phyloP scores from a whole-genome alignment of 768 basidiomycete species.

The Pleurotus tuoliensis region DNA sequence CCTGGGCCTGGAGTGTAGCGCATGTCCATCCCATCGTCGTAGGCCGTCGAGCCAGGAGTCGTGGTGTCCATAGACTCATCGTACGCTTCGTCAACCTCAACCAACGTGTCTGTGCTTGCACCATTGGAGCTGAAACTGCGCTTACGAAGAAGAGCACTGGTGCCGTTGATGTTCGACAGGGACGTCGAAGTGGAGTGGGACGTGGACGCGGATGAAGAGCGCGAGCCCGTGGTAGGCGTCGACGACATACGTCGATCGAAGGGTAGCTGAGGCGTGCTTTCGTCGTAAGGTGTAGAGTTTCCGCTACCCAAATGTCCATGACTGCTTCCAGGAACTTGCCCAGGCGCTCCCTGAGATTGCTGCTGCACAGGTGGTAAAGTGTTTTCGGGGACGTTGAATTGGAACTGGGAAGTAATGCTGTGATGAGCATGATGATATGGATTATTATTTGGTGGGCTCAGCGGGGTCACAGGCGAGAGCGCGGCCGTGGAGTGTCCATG shows the following conservation, averaged over 20 bases:
- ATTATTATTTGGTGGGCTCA: constrained; percentile 47
- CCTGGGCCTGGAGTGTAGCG: constrained; percentile 14
- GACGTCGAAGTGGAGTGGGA: constrained; percentile 45
- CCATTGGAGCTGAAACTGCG: constrained; percentile 55
- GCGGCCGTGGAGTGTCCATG: constrained; percentile 25
- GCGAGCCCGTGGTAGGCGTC: constrained; percentile 23
- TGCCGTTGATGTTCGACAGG: constrained; percentile 46
- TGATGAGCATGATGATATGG: constrained; percentile 35
- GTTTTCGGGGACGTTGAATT: constrained; percentile 39
- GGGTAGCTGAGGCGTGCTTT: constrained; percentile 18
- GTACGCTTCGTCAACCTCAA: constrained; percentile 26
- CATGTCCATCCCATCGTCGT: constrained; percentile 5
- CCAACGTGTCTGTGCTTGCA: constrained; percentile 22
- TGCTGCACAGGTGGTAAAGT: constrained; percentile 20
- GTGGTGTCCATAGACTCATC: constrained; percentile 38
- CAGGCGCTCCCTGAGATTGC: constrained; percentile 16
- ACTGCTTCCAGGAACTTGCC: constrained; percentile 7
- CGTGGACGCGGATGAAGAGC: constrained; percentile 12
- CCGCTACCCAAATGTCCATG: constrained; percentile 1
- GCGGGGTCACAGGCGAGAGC: constrained; percentile 55
- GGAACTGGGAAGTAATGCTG: constrained; percentile 43
- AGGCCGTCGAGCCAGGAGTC: constrained; percentile 20
- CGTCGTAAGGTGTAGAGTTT: constrained; percentile 25
- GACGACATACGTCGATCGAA: constrained; percentile 22
- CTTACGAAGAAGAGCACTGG: constrained; percentile 52